Base-by-base conservation (phyloP, 441 rosid genomes). In the Breynia disticha region DNA sequence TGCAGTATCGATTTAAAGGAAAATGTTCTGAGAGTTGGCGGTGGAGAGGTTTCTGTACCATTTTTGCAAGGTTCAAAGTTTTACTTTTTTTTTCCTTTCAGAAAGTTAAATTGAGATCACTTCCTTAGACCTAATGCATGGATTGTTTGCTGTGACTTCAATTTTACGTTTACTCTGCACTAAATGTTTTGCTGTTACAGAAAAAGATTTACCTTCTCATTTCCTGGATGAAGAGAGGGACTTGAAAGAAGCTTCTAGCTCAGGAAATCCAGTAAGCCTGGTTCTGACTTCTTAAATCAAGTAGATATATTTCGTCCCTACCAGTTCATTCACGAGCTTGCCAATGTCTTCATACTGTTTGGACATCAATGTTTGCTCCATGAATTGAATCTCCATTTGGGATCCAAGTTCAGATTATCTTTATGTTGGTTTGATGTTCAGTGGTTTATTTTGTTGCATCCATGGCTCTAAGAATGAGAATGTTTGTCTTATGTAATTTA, bases 11-110 rank as follows among this genome's bases (percentile, higher is more conserved):
- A 91, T 68, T 72, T 91, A 67, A 91, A 88, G 72, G 87, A 86
- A 45, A 91, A 82, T 54, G 94, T 88, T 73, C 56, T 91, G 63
- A 80, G 90, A 67, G 89, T 88, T 47, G 95, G 95, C 17, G 96
- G 98, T 55, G 96, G 98, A 68, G 98, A 88, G 66, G 98, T 83
- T 61, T 76, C 96, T 5, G 98, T 87, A 53, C 98, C 98, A 59
- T 91, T 91, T 78, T 76, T 91, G 79, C 97, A 82, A 69, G 98
- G 98, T 76, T 59, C 39, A 28, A 14, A 24, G 50, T 41, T 60
- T 56, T 59, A 12, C 17, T 59, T 48, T 50, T 57, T 12, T 17
- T 11, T 3, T 55, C 4, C 5, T 41, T 5, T 48, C 7, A 24
- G 35, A 5, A 28, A 41, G 3, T 3, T 21, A 6, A 54, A 35